Conservation (phyloP, 2,329 filamentous ascomycete genomes). For the Berkeleyomyces rouxiae region DNA sequence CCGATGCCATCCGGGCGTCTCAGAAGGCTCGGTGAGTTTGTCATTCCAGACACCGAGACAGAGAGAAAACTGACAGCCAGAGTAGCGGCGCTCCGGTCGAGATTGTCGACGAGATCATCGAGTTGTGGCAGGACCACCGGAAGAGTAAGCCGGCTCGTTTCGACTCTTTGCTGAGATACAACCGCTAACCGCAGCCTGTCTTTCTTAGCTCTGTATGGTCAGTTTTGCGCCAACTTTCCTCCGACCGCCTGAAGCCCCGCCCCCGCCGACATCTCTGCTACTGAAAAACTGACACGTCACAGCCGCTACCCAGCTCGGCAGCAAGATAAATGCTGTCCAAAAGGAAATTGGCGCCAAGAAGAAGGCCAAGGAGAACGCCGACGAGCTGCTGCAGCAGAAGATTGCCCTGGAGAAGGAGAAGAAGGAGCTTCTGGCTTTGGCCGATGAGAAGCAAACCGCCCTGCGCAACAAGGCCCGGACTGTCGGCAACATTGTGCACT, state of each 20-base stretch:
- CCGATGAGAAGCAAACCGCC: conserved; percentile 55
- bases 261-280: too few species aligned
- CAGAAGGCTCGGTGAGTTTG: conserved; percentile 56
- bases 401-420: conserved; percentile 63
- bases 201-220: conserved; percentile 11
- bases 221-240: conserved; percentile 3
- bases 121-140: conserved; percentile 70
- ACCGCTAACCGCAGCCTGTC: conserved; percentile 1
- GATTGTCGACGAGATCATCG: conserved; percentile 79
- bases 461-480: conserved; percentile 65
- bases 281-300: neutral
- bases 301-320: conserved; percentile 58
- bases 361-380: conserved; percentile 83
- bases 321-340: conserved; percentile 73
- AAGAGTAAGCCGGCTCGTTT: conserved; percentile 35
- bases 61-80: neutral
- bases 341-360: conserved; percentile 86
- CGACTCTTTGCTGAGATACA: neutral
- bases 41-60: neutral
- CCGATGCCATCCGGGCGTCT: conserved; percentile 79
- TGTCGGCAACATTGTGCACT: conserved; percentile 61
- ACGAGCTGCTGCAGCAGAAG: conserved; percentile 65
- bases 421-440: conserved; percentile 59
- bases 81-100: conserved; percentile 46
- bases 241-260: neutral